These are phyloP conservation scores for Haberlea rhodopensis DNA, from an alignment of 257 asterid genomes.

Conservation along the genomic window DNA sequence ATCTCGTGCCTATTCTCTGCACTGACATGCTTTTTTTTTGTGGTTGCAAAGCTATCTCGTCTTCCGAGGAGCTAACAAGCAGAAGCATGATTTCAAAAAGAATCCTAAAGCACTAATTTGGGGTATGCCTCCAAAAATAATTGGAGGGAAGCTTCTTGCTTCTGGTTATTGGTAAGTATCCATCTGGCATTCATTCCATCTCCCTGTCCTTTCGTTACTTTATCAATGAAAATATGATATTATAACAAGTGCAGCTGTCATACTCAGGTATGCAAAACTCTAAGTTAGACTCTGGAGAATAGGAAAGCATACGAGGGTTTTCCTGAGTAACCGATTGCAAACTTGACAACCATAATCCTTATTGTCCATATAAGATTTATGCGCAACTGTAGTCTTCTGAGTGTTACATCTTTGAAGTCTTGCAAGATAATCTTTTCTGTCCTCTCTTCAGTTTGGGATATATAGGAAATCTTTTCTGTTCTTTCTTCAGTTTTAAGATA, in stretches of 20 bases:
- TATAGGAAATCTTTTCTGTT: too few relatives aligned
- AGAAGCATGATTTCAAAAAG: slow-evolving; percentile 86
- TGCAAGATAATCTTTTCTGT: neutral
- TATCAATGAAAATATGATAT: slow-evolving; percentile 10
- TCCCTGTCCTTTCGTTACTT: slow-evolving; percentile 3
- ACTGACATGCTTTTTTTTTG: slow-evolving; percentile 29
- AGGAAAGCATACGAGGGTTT: too few relatives aligned
- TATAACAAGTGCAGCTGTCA: neutral
- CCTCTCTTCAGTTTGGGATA: too few relatives aligned
- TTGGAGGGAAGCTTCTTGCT: slow-evolving; percentile 96
- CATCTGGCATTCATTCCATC: neutral
- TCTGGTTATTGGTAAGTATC: slow-evolving; percentile 88
- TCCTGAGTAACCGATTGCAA: too few relatives aligned
- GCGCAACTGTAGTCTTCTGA: neutral
- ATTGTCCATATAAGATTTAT: slow-evolving; percentile 11
- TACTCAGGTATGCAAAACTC: neutral
- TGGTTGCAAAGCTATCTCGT: slow-evolving; percentile 60
- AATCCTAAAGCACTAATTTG: slow-evolving; percentile 81
- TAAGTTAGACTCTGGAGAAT: too few relatives aligned
- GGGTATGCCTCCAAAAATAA: slow-evolving; percentile 88
- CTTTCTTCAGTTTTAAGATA: too few relatives aligned
- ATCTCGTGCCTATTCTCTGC: slow-evolving; percentile 11
- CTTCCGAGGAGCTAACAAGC: slow-evolving; percentile 98
- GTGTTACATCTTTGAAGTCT: neutral
- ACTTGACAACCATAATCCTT: too few relatives aligned